Evolutionary conservation across 169 alveolate species (phyloP).

Genomic region (Amoebophrya sp.): DNA sequence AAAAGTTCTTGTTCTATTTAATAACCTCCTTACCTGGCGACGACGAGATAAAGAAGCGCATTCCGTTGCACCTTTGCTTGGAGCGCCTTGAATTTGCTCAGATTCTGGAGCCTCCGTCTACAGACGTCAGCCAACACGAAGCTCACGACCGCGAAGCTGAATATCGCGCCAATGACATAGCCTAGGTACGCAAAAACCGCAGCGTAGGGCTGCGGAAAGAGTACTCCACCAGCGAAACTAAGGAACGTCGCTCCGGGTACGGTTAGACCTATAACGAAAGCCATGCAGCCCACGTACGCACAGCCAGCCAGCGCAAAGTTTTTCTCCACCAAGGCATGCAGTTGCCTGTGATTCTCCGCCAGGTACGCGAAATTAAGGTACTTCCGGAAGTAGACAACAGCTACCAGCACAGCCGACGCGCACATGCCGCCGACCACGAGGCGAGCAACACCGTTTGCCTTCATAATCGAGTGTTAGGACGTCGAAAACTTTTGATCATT

Average conservation of each 20-base stretch:
- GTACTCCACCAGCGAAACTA: conserved; percentile 30
- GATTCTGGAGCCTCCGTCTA: not conserved
- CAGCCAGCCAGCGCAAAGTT: not conserved
- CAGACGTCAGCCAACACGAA: conserved; percentile 30
- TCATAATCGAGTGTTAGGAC: too few species aligned
- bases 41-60: conserved; percentile 28
- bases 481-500: too few species aligned
- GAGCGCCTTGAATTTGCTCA: not conserved
- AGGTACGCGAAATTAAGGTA: not conserved
- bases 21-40: too few species aligned
- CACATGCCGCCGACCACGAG: not conserved
- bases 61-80: conserved; percentile 24
- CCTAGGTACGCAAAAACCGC: conserved; percentile 28
- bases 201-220: conserved; percentile 38
- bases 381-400: not conserved
- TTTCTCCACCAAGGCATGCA: not conserved
- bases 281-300: not conserved
- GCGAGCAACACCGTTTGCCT: too few species aligned
- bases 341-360: not conserved
- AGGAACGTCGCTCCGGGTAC: conserved; percentile 33
- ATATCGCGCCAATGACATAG: conserved; percentile 30
- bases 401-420: not conserved
- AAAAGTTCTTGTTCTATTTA: too few species aligned
- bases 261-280: conserved; percentile 24
- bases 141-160: conserved; percentile 19